phyloP scores from a whole-genome alignment of 2,329 filamentous ascomycete genomes.

The Clarireedia hainanense region DNA sequence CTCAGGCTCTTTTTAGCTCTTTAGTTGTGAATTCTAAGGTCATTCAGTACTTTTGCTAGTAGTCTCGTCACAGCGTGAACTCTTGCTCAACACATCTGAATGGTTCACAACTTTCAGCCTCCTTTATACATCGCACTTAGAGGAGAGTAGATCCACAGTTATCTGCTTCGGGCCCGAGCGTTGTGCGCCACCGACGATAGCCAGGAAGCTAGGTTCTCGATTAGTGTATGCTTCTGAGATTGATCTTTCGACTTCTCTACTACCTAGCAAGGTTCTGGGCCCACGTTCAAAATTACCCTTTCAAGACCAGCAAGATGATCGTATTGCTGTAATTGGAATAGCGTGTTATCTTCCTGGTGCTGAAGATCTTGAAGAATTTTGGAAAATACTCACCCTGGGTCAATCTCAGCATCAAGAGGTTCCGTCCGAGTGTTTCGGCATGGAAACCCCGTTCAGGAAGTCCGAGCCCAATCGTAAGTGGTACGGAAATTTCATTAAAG shows the following conservation, averaged over 20 bases:
- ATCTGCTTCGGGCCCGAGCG: constrained; percentile 30
- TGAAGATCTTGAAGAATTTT: constrained; percentile 48
- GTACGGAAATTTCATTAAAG: constrained; percentile 8
- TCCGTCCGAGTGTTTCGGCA: constrained; percentile 62
- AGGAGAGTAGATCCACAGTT: constrained; percentile 29
- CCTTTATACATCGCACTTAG: no score
- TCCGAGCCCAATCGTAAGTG: constrained; percentile 5
- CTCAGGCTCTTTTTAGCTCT: no score
- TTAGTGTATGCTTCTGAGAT: constrained; percentile 10
- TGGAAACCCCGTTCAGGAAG: constrained; percentile 34
- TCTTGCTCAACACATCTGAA: no score
- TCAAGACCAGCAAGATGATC: no score
- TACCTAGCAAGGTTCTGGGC: not conserved
- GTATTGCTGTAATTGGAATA: constrained; percentile 32
- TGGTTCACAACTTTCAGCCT: constrained; percentile 6
- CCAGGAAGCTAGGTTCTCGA: constrained; percentile 20
- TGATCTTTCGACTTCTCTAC: no score
- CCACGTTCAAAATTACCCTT: no score
- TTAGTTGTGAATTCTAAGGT: no score
- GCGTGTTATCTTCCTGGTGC: constrained; percentile 29
- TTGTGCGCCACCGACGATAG: constrained; percentile 30
- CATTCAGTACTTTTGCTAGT: no score
- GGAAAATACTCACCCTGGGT: constrained; percentile 64
- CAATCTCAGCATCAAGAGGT: constrained; percentile 57
- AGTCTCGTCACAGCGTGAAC: no score